A percentile compares a stretch with the other conserved stretches of the same genome.
phyloP scores from a whole-genome alignment of 2,329 filamentous ascomycete genomes.

The Botrytis squamosa region DNA sequence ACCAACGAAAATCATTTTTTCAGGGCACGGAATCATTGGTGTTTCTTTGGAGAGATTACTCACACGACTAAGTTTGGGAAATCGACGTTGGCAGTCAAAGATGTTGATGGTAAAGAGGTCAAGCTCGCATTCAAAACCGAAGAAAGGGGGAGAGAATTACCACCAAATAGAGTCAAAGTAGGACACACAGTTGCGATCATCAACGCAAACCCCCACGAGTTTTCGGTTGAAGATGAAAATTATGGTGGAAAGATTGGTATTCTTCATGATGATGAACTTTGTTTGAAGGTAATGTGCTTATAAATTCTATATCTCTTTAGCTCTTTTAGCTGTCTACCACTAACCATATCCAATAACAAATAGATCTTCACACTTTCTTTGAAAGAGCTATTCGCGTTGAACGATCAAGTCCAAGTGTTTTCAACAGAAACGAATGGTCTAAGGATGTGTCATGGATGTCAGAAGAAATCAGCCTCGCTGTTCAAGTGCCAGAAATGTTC shows the following conservation, averaged over 20 bases:
- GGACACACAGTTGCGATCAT: slow-evolving; percentile 30
- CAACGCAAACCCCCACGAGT: slow-evolving; percentile 26
- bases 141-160: slow-evolving; percentile 34
- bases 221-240: slow-evolving; percentile 2
- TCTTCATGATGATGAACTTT: slow-evolving; percentile 26
- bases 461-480: slow-evolving; percentile 27
- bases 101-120: slow-evolving; percentile 33
- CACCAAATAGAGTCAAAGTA: slow-evolving; percentile 23
- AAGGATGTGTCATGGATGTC: slow-evolving; percentile 31
- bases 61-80: slow-evolving; percentile 26
- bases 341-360: not conserved
- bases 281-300: slow-evolving; percentile 27
- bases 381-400: slow-evolving; percentile 27
- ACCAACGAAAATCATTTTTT: slow-evolving; percentile 20
- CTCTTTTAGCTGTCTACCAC: not conserved
- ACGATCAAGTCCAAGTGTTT: slow-evolving; percentile 30
- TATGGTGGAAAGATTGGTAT: slow-evolving; percentile 21
- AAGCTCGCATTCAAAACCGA: slow-evolving; percentile 37
- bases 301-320: not conserved
- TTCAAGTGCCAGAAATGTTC: slow-evolving; percentile 30
- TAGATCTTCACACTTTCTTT: slow-evolving; percentile 31
- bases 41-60: slow-evolving; percentile 31
- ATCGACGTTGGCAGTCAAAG: slow-evolving; percentile 34
- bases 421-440: slow-evolving; percentile 28
- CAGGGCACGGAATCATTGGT: slow-evolving; percentile 28